A percentile compares a stretch with the other conserved stretches of the same genome.
Conservation (phyloP, 768 basidiomycete species). For the Coprinellus aureogranulatus region DNA sequence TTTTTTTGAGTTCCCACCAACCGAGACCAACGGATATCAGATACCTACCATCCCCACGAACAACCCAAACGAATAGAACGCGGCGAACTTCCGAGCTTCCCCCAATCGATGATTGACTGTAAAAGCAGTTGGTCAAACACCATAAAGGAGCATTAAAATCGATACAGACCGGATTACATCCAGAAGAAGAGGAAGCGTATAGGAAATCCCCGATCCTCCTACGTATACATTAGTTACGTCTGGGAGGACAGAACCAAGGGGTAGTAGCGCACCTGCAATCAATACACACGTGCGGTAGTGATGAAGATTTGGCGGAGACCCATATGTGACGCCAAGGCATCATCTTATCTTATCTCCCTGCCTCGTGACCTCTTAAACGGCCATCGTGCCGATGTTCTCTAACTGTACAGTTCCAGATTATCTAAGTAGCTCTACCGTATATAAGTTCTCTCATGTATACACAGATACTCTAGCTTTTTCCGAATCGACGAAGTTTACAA, state of each 20-base stretch:
- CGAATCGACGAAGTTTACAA: no score
- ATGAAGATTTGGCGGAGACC: slow-evolving; percentile 37
- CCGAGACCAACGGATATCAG: slow-evolving; percentile 1
- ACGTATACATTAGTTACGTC: no score
- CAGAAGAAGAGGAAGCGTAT: slow-evolving; percentile 41
- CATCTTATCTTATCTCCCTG: no score
- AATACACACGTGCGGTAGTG: slow-evolving; percentile 41
- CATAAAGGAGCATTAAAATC: slow-evolving; percentile 4
- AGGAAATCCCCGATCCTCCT: slow-evolving; percentile 50
- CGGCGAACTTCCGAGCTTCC: slow-evolving; percentile 33
- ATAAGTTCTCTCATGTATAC: no score
- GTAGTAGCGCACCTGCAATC: slow-evolving; percentile 36
- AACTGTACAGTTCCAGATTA: no score
- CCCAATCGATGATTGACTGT: slow-evolving; percentile 20
- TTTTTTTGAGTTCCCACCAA: background rate
- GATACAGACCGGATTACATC: slow-evolving; percentile 36
- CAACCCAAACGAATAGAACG: slow-evolving; percentile 51
- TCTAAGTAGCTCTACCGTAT: no score
- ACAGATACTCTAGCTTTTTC: no score
- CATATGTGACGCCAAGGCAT: no score
- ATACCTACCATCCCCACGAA: slow-evolving; percentile 44
- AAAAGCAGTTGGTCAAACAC: background rate
- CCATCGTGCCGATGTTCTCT: no score
- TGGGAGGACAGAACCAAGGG: no score
- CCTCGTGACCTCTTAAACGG: no score